Conservation (phyloP, 176 grass and related monocot species). For the Juncus inflexus region DNA sequence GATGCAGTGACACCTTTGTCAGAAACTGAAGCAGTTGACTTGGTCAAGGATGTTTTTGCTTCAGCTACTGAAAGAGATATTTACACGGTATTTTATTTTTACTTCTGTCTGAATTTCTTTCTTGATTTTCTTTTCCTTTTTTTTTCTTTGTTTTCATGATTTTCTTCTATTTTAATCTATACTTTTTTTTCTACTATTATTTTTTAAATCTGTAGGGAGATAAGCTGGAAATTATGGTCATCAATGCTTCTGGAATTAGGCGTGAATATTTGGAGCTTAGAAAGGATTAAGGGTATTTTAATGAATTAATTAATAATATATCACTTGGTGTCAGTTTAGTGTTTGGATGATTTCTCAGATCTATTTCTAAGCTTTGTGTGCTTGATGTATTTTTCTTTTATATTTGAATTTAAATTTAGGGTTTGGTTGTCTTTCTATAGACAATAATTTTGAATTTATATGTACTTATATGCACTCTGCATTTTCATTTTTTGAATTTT, state of each 20-base stretch:
- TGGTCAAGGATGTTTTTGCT: constrained; percentile 98
- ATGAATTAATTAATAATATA: not conserved
- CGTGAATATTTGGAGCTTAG: constrained; percentile 88
- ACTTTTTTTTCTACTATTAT: constrained; percentile 25
- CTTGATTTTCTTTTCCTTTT: not conserved
- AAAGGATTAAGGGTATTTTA: constrained; percentile 53
- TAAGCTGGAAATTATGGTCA: constrained; percentile 82
- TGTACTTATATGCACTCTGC: too few species aligned
- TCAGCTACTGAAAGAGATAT: constrained; percentile 98
- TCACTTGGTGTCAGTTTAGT: not conserved
- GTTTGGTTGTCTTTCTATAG: constrained; percentile 8
- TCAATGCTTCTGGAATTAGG: constrained; percentile 68
- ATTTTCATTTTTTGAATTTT: too few species aligned
- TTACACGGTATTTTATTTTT: constrained; percentile 58
- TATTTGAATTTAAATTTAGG: not conserved
- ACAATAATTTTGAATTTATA: too few species aligned
- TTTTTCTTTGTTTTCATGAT: not conserved
- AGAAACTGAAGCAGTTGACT: constrained; percentile 71
- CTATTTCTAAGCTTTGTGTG: not conserved
- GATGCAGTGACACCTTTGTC: constrained; percentile 92
- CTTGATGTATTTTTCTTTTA: not conserved
- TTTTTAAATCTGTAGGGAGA: constrained; percentile 52
- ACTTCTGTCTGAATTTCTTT: not conserved
- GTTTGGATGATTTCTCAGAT: constrained; percentile 5
- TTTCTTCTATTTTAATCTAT: not conserved